Evolutionary conservation across 1,284 basidiomycete species (phyloP), one percentile per base, ranked within the genome.

Genomic region (Cerioporus squamosus): DNA sequence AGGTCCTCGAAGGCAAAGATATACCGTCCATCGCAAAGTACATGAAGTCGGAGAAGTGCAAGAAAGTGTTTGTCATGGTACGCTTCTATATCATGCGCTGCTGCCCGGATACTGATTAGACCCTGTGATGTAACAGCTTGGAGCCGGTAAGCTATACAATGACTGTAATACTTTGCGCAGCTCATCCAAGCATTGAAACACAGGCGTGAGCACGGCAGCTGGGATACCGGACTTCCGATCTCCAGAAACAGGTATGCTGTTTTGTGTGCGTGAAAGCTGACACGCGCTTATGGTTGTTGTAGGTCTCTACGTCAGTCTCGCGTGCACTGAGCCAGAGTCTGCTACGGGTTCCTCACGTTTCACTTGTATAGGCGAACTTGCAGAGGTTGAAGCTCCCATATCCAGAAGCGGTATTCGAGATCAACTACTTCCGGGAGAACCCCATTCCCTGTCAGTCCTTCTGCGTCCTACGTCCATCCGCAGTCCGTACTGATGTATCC

Each of bases 191-290:
- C 31, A 40, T 46, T 26, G 23, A 15, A 20, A 17, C 20, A 22
- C 55, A 92, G 90, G 90, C 45, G 81, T 91, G 36, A 91, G 88
- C 65, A 92, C 90, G 3, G 82, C 89, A 36, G 90, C 90, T 63
- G 90, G 90, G 2, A 93, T 93, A 31, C 90, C 90, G 2, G 91
- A 93, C 71, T 93, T 92, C 68, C 79, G 91, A 63, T 91, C 90
- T 23, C 89, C 90, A 5, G 81, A 84, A 33, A 93, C 90, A 60
- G 90, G 89, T 84, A 60, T 45, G 79, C 7, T 9, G 29, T 94
- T 29, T 71, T 79, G 52, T 69, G 40, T 45, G 40, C 18, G 26
- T 26, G 17, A 44, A 38, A 14, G 17, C 26, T 31, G 18, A 44
- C 40, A 7, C 20, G 9, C 22, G 20, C 42, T 54, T n/a, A 57